Base-by-base conservation (phyloP, 768 basidiomycete genomes). In the Suillus luteus region DNA sequence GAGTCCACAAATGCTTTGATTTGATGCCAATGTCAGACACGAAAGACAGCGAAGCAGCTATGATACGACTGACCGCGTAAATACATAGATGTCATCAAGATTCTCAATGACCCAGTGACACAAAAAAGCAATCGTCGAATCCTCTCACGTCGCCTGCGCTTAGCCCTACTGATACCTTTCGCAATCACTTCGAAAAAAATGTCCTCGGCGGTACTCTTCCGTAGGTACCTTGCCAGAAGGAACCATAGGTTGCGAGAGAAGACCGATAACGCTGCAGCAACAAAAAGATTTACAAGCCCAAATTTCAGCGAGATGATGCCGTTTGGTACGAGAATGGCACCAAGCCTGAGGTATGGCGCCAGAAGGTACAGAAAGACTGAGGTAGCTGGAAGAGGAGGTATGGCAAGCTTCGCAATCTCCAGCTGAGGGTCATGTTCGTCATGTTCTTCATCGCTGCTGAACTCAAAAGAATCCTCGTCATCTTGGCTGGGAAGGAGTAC, bases 191-290 rank as follows among this genome's bases (percentile, higher is more conserved):
- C 83, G 19, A 87, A 68, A 59, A 91, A 71, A 48, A 92, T 78
- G 65, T 91, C 90, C 72, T 90, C 86, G 43, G 87, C 72, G 65
- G 89, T 85, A 38, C 82, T 80, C 72, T 85, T 83, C 68, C 85
- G 84, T 52, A 90, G 78, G 73, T 92, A 90, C 38, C 87, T 82
- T 52, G 87, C 85, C n/a, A 92, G 82, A 80, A 91, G 83, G 76
- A 90, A 91, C 86, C 88, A 90, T 57, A 92, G 76, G 67, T 90
- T 89, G 59, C 88, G 78, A 44, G 86, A 80, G 65, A 89, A 84
- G 38, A 82, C 82, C 8, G 90, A 82, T 15, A 89, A 75, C 41
- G 81, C 67, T n/a, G 86, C 86, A 63, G 86, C 86, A 35, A 81
- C 68, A 38, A 86, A 54, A 2, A 91, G 73, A 1, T 78, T 74